Conservation (phyloP, 345 rosid species). For the Raphanus sativus region DNA sequence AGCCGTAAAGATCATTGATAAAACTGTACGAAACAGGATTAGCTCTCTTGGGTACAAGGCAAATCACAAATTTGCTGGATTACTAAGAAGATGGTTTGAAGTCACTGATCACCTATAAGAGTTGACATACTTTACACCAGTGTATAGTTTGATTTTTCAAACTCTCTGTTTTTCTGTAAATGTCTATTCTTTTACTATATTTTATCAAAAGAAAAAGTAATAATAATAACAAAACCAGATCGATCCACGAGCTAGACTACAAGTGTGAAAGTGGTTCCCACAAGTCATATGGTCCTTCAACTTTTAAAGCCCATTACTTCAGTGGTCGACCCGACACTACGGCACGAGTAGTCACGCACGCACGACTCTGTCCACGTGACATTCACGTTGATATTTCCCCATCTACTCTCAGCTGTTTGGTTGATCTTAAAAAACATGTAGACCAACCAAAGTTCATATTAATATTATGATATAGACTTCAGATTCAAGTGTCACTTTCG, state of each 20-base stretch:
- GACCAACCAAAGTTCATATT: slow-evolving; percentile 24
- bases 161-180: no score
- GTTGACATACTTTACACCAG: no score
- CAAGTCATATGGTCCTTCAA: slow-evolving; percentile 33
- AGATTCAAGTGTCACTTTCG: slow-evolving; percentile 19
- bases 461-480: slow-evolving; percentile 21
- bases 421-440: slow-evolving; percentile 18
- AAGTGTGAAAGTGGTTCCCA: slow-evolving; percentile 34
- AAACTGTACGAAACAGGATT: no score
- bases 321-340: slow-evolving; percentile 42
- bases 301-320: slow-evolving; percentile 32
- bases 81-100: no score
- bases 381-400: slow-evolving; percentile 33
- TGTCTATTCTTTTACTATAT: no score
- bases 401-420: slow-evolving; percentile 18
- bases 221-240: neutral
- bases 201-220: no score
- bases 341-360: slow-evolving; percentile 44
- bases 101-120: no score
- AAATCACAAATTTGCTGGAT: no score
- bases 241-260: slow-evolving; percentile 1
- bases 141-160: no score
- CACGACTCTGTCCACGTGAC: slow-evolving; percentile 36
- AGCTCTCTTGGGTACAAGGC: no score
- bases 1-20: no score